Evolutionary conservation across 2,329 filamentous ascomycete species (phyloP), one percentile per base, ranked within the genome.

Genomic region (Fusarium continuum): DNA sequence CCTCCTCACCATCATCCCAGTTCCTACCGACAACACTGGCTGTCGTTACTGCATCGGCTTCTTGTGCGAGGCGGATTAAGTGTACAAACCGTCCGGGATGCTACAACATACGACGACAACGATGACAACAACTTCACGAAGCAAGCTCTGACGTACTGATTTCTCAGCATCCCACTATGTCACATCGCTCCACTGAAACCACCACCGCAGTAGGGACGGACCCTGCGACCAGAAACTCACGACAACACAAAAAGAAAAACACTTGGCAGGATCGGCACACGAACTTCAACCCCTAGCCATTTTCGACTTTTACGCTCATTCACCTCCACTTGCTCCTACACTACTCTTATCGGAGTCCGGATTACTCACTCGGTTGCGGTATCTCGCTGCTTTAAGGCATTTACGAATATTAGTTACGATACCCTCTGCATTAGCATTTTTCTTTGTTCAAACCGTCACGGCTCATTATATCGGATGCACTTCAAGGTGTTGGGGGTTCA

Each of bases 31-130:
- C 34, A 82, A 83, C 2, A 80, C 83, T 13, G 83, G 85, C 10
- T 85, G 86, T 59, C 88, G 87, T 59, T 93, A 91, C 71, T 92
- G 89, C 45, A 88, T 96, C 22, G 92, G 92, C 4, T 93, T 96
- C 70, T 87, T 93, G 73, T 89, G 91, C 23, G 91, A 91, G 76
- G 75, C 88, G 39, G 86, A 72, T 9, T 73, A 34, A 56, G 39
- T 14, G 25, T 3, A 16, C 16, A 14, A 17, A n/a, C 6, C 10
- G 9, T n/a, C 13, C 13, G 14, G 20, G 20, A 35, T 14, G 7
- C 20, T 13, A 31, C n/a, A 16, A 19, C 8, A 19, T 22, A 14
- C 13, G 28, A 32, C 28, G 16, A 43, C 28, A 16, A 28, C 8
- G 4, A 23, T 14, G 13, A 64, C 17, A n/a, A 35, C 16, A 14